Base-by-base conservation (phyloP, 169 alveolate species). In the Cryptosporidium sp. region DNA sequence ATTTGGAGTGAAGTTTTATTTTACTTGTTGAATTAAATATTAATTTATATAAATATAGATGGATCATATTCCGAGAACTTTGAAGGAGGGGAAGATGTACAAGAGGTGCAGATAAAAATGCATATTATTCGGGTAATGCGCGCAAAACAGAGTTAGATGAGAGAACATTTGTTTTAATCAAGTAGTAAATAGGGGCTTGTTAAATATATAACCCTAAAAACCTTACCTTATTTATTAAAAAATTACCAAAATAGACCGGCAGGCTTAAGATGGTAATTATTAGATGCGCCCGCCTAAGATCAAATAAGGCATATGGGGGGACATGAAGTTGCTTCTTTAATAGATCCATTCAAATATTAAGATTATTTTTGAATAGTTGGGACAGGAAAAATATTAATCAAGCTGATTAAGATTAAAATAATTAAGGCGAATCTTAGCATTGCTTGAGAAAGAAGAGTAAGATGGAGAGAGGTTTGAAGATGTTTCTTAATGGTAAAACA, bases 211-310 rank as follows among this genome's bases (percentile, higher is more conserved):
- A 26, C 12, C 6, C n/a, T 26, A n/a, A 5, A 1, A 26, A 10
- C 35, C 26, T n/a, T 12, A 53, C 0, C 33, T 23, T 56, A n/a
- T 56, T 23, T 56, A n/a, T 56, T 21, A 56, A 56, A 56, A 23
- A 56, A 56, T 56, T 14, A 26, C 12, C 21, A 9, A 12, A 53
- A 56, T 56, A 65, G 72, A 65, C 72, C 72, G 33, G 18, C 42
- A 8, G 18, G 72, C 72, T 31, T 33, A 60, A 1, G 86, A 69
- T 45, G 0, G 6, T 9, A 73, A 73, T 73, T 73, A 56, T 37
- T 73, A 73, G 86, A 73, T 73, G 86, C 21, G 35, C 86, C 86
- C 86, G 86, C 86, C 86, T 37, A 70, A 60, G 86, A 73, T 73
- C 86, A 73, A 8, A 14, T 53, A 53, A 72, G 86, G 31, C 16